phyloP scores from a whole-genome alignment of 1,139 yeast species.

The Pichia sorboxylosa region DNA sequence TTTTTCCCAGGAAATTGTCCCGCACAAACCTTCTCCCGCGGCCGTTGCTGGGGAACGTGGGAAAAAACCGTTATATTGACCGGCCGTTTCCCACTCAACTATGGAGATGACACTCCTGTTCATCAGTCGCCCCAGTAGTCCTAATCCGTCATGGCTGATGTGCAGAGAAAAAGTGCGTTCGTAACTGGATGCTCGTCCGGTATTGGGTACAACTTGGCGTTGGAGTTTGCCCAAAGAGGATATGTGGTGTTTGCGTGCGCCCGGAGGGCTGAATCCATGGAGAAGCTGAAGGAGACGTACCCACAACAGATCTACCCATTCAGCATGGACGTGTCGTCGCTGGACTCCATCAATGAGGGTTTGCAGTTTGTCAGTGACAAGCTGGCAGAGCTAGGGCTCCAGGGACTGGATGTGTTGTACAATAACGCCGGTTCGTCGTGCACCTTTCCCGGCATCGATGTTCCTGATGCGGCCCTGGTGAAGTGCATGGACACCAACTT shows the following conservation, averaged over 20 bases:
- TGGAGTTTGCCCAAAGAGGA: constrained; percentile 52
- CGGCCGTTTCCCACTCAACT: too few species aligned
- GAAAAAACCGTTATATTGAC: too few species aligned
- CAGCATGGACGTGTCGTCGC: constrained; percentile 41
- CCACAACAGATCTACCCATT: constrained; percentile 13
- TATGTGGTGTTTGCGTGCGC: constrained; percentile 66
- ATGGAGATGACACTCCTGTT: too few species aligned
- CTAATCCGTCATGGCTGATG: neutral
- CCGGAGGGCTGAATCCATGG: constrained; percentile 54
- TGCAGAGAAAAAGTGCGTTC: constrained; percentile 28
- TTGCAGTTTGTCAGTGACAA: constrained; percentile 31
- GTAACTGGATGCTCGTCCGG: constrained; percentile 81
- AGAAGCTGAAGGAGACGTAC: constrained; percentile 18
- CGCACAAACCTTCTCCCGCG: too few species aligned
- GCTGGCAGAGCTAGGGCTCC: constrained; percentile 24
- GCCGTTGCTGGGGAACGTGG: too few species aligned
- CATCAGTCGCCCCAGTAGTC: too few species aligned
- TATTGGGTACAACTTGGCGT: constrained; percentile 58
- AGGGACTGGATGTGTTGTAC: constrained; percentile 45
- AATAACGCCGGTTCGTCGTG: constrained; percentile 67
- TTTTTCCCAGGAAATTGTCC: too few species aligned
- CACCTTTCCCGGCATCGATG: constrained; percentile 61
- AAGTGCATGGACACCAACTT: constrained; percentile 60
- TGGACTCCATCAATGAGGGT: constrained; percentile 37
- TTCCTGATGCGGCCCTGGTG: constrained; percentile 41